Base-by-base conservation (phyloP, 2,329 filamentous ascomycete genomes). In the Teratosphaeria viscida region DNA sequence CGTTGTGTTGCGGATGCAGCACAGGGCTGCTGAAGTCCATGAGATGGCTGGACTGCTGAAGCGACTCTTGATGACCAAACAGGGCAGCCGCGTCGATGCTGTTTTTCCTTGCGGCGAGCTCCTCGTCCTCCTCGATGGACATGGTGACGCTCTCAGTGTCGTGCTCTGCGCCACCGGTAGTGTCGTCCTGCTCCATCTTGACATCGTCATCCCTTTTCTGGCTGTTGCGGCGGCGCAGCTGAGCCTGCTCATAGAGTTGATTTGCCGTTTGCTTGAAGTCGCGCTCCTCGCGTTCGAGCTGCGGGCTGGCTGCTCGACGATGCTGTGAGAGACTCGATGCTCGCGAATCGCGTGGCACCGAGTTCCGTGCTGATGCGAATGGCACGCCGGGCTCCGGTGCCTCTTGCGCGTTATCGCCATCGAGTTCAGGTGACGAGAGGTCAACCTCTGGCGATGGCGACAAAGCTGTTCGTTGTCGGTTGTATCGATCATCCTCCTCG, bases 201-300 rank as follows among this genome's bases (percentile, higher is more conserved):
- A 73, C 66, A 14, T 29, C 37, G 19, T 34, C 35, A 27, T 56
- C 55, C 34, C 10, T 54, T 19, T 54, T 32, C 34, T 54, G 59
- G 60, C 70, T 70, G 66, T 72, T 69, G 69, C 76, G 59, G 66
- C 75, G 66, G 14, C 27, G 27, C 68, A 72, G 64, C 70, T 79
- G 71, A 68, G 75, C 63, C 73, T 78, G 64, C 79, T 81, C 75
- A 81, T 84, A 89, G 67, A 97, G 83, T 55, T 87, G 90, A 66
- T 90, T 89, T 16, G 94, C 94, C 1, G 92, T 97, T 75, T 95
- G 90, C 6, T 92, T 96, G 71, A 99, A 99, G 74, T 97, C 94
- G 70, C 88, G 89, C 79, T 97, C 92, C 67, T 97, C 92, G 68
- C 89, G 90, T 76, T 97, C 92, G 43, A 97, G 80, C 16, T 91